These are phyloP conservation scores for Clarireedia hainanense DNA, from an alignment of 2,329 filamentous ascomycete species.

Conservation along the genomic window DNA sequence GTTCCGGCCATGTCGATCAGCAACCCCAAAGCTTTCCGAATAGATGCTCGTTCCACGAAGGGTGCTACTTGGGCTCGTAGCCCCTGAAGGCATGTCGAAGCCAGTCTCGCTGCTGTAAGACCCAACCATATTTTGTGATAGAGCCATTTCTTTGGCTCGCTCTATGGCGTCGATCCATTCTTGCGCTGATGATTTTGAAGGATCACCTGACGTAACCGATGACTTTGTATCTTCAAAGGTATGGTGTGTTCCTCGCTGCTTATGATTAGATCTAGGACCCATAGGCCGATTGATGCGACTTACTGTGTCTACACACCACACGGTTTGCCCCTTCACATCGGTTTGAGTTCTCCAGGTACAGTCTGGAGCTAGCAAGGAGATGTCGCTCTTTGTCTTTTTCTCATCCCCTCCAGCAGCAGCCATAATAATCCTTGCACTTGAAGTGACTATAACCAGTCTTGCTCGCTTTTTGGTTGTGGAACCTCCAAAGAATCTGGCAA, in stretches of 20 bases:
- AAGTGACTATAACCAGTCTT: conserved; percentile 89
- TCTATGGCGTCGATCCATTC: conserved; percentile 92
- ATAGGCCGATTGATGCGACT: conserved; percentile 31
- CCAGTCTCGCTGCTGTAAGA: conserved; percentile 60
- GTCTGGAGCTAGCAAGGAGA: conserved; percentile 71
- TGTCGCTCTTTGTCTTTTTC: conserved; percentile 88
- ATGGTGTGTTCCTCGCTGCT: conserved; percentile 72
- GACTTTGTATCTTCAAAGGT: conserved; percentile 90
- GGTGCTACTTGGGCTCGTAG: conserved; percentile 70
- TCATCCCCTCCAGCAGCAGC: conserved; percentile 89
- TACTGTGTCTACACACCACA: conserved; percentile 92
- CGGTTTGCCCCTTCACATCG: conserved; percentile 79
- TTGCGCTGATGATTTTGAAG: conserved; percentile 62
- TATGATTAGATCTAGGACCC: conserved; percentile 10
- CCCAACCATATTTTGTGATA: conserved; percentile 61
- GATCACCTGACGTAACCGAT: conserved; percentile 49
- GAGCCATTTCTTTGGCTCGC: conserved; percentile 74
- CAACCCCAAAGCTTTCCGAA: conserved; percentile 42
- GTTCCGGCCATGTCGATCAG: conserved; percentile 47
- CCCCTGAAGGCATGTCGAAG: conserved; percentile 61
- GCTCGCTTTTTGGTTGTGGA: conserved; percentile 89
- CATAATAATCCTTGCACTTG: conserved; percentile 80
- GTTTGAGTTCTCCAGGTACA: conserved; percentile 72
- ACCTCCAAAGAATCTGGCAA: conserved; percentile 88
- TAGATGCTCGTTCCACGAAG: conserved; percentile 51